Base-by-base conservation (phyloP, 2,329 filamentous ascomycete genomes). In the Amphichorda felina region DNA sequence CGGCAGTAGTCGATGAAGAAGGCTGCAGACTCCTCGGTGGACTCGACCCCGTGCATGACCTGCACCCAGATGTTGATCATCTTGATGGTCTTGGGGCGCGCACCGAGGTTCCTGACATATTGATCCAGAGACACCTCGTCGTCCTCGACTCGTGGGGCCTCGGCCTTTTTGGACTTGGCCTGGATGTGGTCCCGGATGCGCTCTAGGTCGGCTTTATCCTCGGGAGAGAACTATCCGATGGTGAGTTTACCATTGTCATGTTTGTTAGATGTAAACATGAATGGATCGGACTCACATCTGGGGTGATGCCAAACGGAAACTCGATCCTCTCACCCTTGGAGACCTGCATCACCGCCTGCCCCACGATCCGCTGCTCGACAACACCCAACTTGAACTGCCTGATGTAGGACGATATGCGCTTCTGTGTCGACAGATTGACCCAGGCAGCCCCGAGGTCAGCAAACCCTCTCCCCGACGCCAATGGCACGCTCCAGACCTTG, bases 361-460 rank as follows among this genome's bases (percentile, higher is more conserved):
- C 54, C 8, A 37, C 43, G 1, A 51, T 47, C 17, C 48, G 48
- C 33, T 60, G 57, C 44, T 58, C 51, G 7, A 70, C 54, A 0
- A 66, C 38, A 18, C 70, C 62, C 1, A 63, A 42, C 0, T 56
- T 55, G 36, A 60, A 66, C 19, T 46, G 40, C 33, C 53, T 45
- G 0, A 56, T 57, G 8, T 68, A 43, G 1, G 43, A 51, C 40
- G 50, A 62, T 39, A 72, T 60, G 18, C 50, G 51, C 18, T 41
- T 50, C 41, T 77, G 71, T 34, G 62, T 70, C 1, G 54, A 63
- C 35, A 75, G 66, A 41, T 78, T 77, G 42, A 76, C 66, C 73
- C 72, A 78, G 0, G 68, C 70, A 0, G 70, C 73, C 3, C 72
- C 72, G 0, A 74, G 45, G 16, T 77, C 73, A 6, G 64, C 56